Conservation (phyloP, 2,329 filamentous ascomycete species). For the Dothistroma pini region DNA sequence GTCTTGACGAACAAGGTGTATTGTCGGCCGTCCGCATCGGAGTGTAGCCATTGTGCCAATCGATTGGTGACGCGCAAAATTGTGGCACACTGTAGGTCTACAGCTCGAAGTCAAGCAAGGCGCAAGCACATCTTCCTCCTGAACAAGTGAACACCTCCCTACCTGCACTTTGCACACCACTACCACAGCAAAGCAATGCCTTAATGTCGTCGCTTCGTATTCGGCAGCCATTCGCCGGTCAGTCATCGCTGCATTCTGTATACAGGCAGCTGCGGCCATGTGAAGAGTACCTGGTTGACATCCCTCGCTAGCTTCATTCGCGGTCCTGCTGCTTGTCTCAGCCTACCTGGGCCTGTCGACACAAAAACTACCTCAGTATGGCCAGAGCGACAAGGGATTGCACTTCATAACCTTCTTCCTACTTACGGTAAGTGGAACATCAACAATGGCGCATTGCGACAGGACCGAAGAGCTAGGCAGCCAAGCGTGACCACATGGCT, state of each 20-base stretch:
- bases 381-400: constrained; percentile 76
- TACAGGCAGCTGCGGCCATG: neutral
- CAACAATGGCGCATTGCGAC: neutral
- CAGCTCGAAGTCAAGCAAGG: neutral
- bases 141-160: neutral
- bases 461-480: neutral
- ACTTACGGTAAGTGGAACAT: constrained; percentile 58
- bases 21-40: neutral
- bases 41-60: neutral
- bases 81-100: neutral
- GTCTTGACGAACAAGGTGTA: neutral
- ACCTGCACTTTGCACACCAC: neutral
- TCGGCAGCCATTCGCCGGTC: constrained; percentile 83
- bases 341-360: constrained; percentile 76
- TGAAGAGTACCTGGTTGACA: constrained; percentile 9
- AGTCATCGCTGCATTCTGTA: constrained; percentile 32
- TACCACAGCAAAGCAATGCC: constrained; percentile 7
- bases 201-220: constrained; percentile 65
- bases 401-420: constrained; percentile 87
- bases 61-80: neutral
- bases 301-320: constrained; percentile 42
- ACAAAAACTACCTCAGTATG: constrained; percentile 56
- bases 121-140: neutral
- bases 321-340: constrained; percentile 62
- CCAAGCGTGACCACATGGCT: neutral